A percentile compares a stretch with the other conserved stretches of the same genome.
Evolutionary conservation across 345 rosid genomes (phyloP).

Genomic region (Citrus mangshanensis): DNA sequence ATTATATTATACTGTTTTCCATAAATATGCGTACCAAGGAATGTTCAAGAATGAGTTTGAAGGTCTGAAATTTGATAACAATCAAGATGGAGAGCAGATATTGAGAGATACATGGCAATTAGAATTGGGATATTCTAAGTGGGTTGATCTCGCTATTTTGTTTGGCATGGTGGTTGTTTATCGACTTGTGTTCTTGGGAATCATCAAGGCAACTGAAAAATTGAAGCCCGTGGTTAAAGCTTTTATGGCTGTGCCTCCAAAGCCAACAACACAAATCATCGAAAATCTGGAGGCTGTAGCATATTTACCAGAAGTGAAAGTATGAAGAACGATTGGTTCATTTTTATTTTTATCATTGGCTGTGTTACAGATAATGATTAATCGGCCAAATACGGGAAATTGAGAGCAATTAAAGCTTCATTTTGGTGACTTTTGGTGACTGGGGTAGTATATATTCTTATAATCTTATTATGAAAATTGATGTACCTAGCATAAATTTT

Average conservation of each 20-base stretch:
- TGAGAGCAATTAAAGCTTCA: no score
- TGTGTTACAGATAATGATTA: no score
- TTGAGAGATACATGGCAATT: constrained; percentile 39
- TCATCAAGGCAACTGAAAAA: constrained; percentile 32
- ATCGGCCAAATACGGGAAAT: no score
- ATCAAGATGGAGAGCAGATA: constrained; percentile 14
- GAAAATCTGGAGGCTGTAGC: neutral
- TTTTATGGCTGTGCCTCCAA: neutral
- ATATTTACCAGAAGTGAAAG: neutral
- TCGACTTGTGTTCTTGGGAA: constrained; percentile 30
- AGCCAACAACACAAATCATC: constrained; percentile 8
- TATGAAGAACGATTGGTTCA: no score
- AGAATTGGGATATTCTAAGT: constrained; percentile 45
- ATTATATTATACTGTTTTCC: constrained; percentile 41
- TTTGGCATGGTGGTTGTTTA: constrained; percentile 38
- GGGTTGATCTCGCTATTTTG: constrained; percentile 44
- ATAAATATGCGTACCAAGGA: constrained; percentile 46
- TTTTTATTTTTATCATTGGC: no score
- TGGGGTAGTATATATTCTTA: no score
- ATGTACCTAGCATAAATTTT: no score
- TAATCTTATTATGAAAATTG: no score
- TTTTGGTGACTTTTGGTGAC: no score
- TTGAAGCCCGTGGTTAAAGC: constrained; percentile 16
- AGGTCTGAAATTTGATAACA: constrained; percentile 28
- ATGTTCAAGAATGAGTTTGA: constrained; percentile 49